Base-by-base conservation (phyloP, 73 alveolate genomes). In the Halteria grandinella region DNA sequence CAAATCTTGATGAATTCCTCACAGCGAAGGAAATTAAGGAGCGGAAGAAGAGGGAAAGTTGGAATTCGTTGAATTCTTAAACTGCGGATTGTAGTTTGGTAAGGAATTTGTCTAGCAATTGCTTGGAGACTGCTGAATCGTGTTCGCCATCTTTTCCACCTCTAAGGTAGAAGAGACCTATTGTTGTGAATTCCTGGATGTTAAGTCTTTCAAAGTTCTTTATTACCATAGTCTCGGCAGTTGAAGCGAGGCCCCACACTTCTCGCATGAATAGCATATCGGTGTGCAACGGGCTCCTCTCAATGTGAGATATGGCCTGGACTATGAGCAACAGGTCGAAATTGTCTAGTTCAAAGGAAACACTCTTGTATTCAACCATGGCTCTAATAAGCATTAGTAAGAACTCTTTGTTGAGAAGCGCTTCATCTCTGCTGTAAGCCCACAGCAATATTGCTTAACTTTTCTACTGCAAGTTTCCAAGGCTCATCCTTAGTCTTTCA, bases 371-470 rank as follows among this genome's bases (percentile, higher is more conserved):
- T 36, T 41, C 21, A 15, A 25, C 3, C 8, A 66, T 66, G 28
- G 80, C 47, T 47, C 28, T 11, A 33, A 54, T 29, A 8, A 66
- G 32, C 8, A 7, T 12, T 66, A 36, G 28, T 12, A 66, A 11
- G 52, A 73, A 73, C 17, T 52, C 50, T 50, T 7, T 21, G 27
- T 73, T 76, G 12, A 66, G 8, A 73, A 55, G 8, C 15, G 39
- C 15, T 28, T 73, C 59, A 73, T 39, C 52, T 55, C 86, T 73
- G 1, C 77, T 51, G 43, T 55, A 73, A 20, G 64, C 43, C 75
- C 75, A 73, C 23, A 73, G 52, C 17, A 73, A 39, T 32, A 73
- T 73, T n/a, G 69, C 32, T 37, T 25, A 36, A 51, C 60, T 18
- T 37, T 73, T 73, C 36, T 55, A 27, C 1, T 2, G 20, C 54